These are phyloP conservation scores for Picochlorum sp. DNA, from an alignment of 139 green algal species.

Conservation along the genomic window DNA sequence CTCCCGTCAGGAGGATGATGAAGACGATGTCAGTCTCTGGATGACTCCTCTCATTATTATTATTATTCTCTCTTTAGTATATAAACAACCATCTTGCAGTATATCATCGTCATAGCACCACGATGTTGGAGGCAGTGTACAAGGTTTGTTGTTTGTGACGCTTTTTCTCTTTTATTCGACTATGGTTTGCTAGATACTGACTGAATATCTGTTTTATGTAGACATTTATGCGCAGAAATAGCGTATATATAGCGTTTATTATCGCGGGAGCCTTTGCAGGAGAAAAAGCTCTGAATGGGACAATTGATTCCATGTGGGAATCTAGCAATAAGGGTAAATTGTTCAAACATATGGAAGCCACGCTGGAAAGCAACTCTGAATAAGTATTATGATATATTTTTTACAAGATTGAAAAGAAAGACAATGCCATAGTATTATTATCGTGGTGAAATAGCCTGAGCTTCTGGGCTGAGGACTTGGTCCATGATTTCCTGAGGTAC, in stretches of 20 bases:
- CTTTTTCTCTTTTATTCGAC: not conserved
- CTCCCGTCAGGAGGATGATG: no score
- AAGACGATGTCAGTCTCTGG: no score
- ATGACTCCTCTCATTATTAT: no score
- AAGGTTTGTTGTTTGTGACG: conserved; percentile 10
- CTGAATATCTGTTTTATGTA: conserved; percentile 7
- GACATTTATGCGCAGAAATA: conserved; percentile 31
- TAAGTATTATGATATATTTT: not conserved
- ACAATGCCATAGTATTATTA: not conserved
- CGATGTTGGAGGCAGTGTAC: conserved; percentile 7
- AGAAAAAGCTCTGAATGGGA: conserved; percentile 25
- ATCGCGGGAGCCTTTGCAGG: conserved; percentile 27
- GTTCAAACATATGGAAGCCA: conserved; percentile 27
- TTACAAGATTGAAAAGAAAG: not conserved
- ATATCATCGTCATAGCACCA: no score
- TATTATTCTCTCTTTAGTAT: no score
- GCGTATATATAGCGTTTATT: conserved; percentile 30
- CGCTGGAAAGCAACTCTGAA: not conserved
- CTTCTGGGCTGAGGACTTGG: not conserved
- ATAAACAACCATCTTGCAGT: no score
- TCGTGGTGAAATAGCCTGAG: not conserved
- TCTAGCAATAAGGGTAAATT: conserved; percentile 38
- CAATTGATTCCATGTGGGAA: conserved; percentile 27
- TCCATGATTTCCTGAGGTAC: not conserved
- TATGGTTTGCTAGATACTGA: not conserved